Conservation (phyloP, 2,329 filamentous ascomycete species). For the Colletotrichum sp. region DNA sequence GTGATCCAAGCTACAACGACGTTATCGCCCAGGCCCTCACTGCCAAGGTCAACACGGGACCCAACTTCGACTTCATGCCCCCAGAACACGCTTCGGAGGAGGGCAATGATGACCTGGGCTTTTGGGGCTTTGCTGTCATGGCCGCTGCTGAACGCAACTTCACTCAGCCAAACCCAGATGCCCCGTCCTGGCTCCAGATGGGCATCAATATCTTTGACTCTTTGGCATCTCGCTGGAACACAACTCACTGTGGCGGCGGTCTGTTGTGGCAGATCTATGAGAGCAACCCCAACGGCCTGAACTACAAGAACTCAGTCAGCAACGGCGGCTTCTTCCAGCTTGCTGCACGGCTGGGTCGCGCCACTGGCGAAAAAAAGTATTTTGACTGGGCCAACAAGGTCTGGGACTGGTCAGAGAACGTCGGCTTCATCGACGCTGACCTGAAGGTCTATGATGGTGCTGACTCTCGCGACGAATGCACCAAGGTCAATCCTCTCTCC, state of each 20-base stretch:
- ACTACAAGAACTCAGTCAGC: constrained; percentile 82
- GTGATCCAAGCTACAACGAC: constrained; percentile 65
- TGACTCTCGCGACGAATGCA: constrained; percentile 58
- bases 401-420: constrained; percentile 66
- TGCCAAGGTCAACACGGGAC: constrained; percentile 59
- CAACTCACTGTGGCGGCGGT: constrained; percentile 69
- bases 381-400: constrained; percentile 68
- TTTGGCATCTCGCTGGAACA: constrained; percentile 74
- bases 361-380: constrained; percentile 70
- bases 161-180: constrained; percentile 58
- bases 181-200: constrained; percentile 70
- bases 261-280: constrained; percentile 82
- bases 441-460: constrained; percentile 68
- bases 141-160: constrained; percentile 72
- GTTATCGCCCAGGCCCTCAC: constrained; percentile 62
- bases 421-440: constrained; percentile 60
- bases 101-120: constrained; percentile 77
- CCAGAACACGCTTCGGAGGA: constrained; percentile 60
- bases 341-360: constrained; percentile 74
- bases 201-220: constrained; percentile 75
- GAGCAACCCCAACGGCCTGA: constrained; percentile 73
- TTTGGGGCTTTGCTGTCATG: constrained; percentile 73
- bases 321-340: constrained; percentile 87
- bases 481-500: constrained; percentile 53
- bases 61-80: constrained; percentile 64